Percentiles rank a stretch among this genome's conserved stretches.
Evolutionary conservation across 805 yeast genomes (phyloP).

Genomic region (Cyberlindnera euphorbiae): DNA sequence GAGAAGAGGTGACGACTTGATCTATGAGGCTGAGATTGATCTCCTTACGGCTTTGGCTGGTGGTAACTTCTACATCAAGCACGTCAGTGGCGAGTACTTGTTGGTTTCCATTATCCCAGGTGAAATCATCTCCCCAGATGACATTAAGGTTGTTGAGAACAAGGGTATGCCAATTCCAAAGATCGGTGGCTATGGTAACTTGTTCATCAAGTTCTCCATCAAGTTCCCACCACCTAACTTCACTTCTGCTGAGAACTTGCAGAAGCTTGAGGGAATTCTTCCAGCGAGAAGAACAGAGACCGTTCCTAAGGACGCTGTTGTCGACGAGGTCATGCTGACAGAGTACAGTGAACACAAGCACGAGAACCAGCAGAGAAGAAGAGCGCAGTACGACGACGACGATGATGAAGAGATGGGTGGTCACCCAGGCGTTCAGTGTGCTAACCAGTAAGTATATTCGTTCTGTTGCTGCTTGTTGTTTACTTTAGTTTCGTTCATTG

Average conservation of each 20-base stretch:
- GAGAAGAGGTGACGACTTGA: constrained; percentile 86
- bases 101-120: constrained; percentile 84
- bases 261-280: constrained; percentile 66
- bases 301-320: constrained; percentile 67
- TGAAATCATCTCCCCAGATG: constrained; percentile 85
- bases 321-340: constrained; percentile 74
- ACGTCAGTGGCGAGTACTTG: constrained; percentile 87
- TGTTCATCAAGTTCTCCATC: constrained; percentile 79
- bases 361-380: constrained; percentile 33
- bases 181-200: constrained; percentile 83
- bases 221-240: constrained; percentile 81
- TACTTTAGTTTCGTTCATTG: too few relatives aligned
- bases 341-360: constrained; percentile 67
- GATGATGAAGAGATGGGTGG: constrained; percentile 53
- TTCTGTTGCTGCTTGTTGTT: neutral
- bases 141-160: constrained; percentile 73
- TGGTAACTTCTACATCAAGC: constrained; percentile 84
- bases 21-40: constrained; percentile 82
- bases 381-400: constrained; percentile 43
- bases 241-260: constrained; percentile 69
- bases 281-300: constrained; percentile 58
- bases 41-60: constrained; percentile 94
- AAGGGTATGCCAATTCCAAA: constrained; percentile 98
- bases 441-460: constrained; percentile 64
- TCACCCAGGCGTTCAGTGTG: constrained; percentile 84